Conservation (phyloP, 2,329 filamentous ascomycete genomes). For the Neofusicoccum umdonicola region DNA sequence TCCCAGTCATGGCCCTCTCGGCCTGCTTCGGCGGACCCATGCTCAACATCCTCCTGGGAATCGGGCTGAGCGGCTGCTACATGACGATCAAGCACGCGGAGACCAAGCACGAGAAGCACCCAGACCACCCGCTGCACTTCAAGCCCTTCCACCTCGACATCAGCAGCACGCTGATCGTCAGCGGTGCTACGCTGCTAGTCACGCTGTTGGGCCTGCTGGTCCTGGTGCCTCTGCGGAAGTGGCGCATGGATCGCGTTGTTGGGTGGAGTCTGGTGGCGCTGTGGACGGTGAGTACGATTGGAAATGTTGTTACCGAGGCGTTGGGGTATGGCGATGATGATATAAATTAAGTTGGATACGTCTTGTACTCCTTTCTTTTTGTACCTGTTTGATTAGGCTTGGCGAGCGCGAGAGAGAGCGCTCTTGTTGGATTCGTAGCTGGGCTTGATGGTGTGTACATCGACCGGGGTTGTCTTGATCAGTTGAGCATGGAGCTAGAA, state of each 20-base stretch:
- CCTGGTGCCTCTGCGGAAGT: constrained; percentile 78
- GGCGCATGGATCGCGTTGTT: constrained; percentile 73
- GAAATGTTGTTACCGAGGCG: constrained; percentile 80
- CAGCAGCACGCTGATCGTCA: constrained; percentile 80
- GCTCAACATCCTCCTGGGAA: constrained; percentile 93
- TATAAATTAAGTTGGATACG: not conserved
- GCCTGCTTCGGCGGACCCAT: constrained; percentile 98
- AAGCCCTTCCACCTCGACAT: constrained; percentile 81
- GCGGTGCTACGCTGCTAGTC: constrained; percentile 75
- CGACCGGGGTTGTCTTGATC: no score
- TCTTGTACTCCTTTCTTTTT: not conserved
- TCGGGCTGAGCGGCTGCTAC: constrained; percentile 86
- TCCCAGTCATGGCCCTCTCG: constrained; percentile 91
- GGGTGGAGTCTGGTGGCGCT: constrained; percentile 76
- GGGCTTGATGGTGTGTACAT: not conserved
- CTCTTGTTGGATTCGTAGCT: not conserved
- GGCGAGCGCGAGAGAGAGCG: no score
- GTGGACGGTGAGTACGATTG: constrained; percentile 76
- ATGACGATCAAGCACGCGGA: constrained; percentile 75
- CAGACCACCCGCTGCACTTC: constrained; percentile 62
- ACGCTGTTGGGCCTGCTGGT: constrained; percentile 78
- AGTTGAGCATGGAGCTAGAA: no score
- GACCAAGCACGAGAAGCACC: constrained; percentile 65
- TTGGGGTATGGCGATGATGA: constrained; percentile 1
- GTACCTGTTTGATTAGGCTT: not conserved